Evolutionary conservation across 352 stramenopile genomes (phyloP), one percentile per base, ranked within the genome.

Genomic region (Blastocystis sp.): DNA sequence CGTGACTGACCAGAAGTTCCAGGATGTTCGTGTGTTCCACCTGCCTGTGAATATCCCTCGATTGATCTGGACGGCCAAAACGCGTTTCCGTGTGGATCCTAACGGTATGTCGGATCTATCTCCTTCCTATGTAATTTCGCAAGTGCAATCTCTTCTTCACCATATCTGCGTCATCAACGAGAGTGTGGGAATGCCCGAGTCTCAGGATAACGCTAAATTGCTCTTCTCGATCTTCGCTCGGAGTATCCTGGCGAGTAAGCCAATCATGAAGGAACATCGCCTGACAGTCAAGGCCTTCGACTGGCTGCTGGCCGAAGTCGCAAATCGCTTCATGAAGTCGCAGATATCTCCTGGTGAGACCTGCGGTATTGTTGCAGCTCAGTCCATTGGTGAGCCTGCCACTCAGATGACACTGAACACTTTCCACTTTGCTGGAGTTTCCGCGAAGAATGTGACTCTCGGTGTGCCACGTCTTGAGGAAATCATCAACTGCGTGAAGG

Each of bases 331-430:
- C 91, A 95, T 95, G 79, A 94, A 95, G 64, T 94, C 96, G 39
- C 94, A 98, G 89, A 96, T 98, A 7, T 94, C 94, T 90, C 94
- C 97, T 70, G 97, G 97, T 90, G 97, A 99, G 91, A 98, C 98
- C 95, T 96, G 94, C 89, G 97, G 97, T 91, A 97, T 99, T 43
- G 93, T 99, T 64, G 97, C 97, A 15, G 97, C 97, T 3, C 97
- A 99, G 90, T 98, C 95, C 64, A 98, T 99, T 91, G 97, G 97
- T 89, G 97, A 99, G 90, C 97, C 97, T 26, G 96, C 97, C 69
- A 99, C 97, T 50, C 97, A 99, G 92, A 99, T 99, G 97, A 99
- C 97, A 18, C 92, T 99, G 75, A 99, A 99, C 93, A 99, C 97
- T 64, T 99, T 99, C 93, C 97, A 99, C 92, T 98, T 98, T 91